These are phyloP conservation scores for Craterostigma plantagineum DNA, from an alignment of 257 asterid species.

Conservation along the genomic window DNA sequence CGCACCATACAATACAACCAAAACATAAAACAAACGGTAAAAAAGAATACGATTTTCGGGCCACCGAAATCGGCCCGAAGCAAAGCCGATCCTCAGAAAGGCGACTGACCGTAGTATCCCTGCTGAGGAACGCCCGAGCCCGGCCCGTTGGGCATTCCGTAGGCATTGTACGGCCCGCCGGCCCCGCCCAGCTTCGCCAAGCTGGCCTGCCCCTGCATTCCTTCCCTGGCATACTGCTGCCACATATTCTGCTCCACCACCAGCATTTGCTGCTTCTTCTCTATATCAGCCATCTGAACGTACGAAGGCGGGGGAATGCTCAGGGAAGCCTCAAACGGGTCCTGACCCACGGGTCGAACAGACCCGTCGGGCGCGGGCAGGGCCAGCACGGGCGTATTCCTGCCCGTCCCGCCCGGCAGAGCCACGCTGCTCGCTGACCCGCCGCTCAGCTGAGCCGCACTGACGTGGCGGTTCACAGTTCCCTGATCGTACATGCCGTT, in stretches of 20 bases:
- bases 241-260: constrained; percentile 3
- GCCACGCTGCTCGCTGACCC: constrained; percentile 3
- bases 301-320: constrained; percentile 6
- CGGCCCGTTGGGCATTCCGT: background rate
- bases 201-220: constrained; percentile 4
- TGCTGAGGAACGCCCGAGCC: background rate
- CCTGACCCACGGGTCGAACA: constrained; percentile 1
- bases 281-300: constrained; percentile 7
- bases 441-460: constrained; percentile 1
- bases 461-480: background rate
- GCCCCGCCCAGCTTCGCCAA: constrained; percentile 1
- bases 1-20: too few species aligned
- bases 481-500: constrained; percentile 6
- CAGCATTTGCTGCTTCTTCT: constrained; percentile 3
- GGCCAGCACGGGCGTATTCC: constrained; percentile 1
- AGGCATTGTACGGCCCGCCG: background rate
- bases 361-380: constrained; percentile 4
- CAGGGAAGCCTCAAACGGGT: constrained; percentile 3
- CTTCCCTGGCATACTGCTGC: constrained; percentile 1
- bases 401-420: background rate
- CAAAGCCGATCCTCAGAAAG: too few species aligned
- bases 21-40: too few species aligned
- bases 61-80: too few species aligned
- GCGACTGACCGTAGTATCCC: background rate
- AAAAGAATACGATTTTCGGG: too few species aligned